A percentile compares a stretch with the other conserved stretches of the same genome.
Evolutionary conservation across 768 basidiomycete species (phyloP).

Genomic region (Paxillus involutus): DNA sequence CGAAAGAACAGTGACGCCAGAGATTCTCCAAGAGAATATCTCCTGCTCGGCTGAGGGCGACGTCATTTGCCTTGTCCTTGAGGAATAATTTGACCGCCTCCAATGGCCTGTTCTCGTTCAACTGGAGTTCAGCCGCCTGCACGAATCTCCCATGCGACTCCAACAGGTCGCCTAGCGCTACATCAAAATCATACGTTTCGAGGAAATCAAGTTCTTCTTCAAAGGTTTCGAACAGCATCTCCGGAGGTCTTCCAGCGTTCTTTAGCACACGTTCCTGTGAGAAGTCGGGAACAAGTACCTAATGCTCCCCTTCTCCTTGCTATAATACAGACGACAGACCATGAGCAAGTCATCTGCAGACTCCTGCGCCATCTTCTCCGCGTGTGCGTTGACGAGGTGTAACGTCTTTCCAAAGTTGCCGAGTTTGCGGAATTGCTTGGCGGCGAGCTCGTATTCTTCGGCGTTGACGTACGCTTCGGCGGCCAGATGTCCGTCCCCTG

Average conservation of each 20-base stretch:
- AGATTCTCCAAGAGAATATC: conserved; percentile 42
- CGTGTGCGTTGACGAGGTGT: no score
- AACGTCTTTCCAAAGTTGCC: no score
- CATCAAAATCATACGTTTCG: conserved; percentile 53
- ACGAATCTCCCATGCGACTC: conserved; percentile 38
- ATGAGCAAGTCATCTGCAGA: no score
- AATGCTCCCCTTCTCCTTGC: no score
- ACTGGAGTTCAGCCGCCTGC: conserved; percentile 57
- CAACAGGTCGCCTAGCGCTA: conserved; percentile 46
- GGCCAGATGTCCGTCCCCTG: conserved; percentile 40
- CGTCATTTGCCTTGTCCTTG: conserved; percentile 25
- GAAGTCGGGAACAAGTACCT: no score
- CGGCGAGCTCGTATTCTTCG: conserved; percentile 43
- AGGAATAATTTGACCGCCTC: conserved; percentile 50
- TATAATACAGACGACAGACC: no score
- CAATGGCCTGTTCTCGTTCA: conserved; percentile 43
- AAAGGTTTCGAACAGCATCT: conserved; percentile 44
- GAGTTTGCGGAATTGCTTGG: conserved; percentile 43
- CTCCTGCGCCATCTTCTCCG: no score
- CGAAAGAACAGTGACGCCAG: conserved; percentile 48
- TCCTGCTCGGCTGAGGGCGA: conserved; percentile 35
- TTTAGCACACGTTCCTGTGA: no score
- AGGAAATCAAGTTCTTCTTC: conserved; percentile 58
- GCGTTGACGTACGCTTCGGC: conserved; percentile 44
- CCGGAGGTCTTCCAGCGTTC: conserved; percentile 47